Evolutionary conservation across 2,329 filamentous ascomycete species (phyloP).

Genomic region (Pyrenochaeta sp.): DNA sequence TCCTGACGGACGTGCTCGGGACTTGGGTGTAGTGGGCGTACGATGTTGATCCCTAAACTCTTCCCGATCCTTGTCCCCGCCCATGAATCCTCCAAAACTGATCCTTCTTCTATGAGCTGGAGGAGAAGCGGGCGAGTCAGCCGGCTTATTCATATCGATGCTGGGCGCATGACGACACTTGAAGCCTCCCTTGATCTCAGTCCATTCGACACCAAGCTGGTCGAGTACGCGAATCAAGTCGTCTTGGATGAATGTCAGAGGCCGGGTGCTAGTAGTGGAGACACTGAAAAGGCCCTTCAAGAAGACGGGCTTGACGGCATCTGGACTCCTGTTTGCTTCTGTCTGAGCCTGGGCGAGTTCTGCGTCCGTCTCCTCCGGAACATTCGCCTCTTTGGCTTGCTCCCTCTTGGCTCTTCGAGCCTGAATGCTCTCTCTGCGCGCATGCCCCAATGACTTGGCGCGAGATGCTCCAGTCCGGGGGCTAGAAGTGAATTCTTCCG

Average conservation of each 20-base stretch:
- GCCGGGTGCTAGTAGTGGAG: slow-evolving; percentile 92
- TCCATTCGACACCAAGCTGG: slow-evolving; percentile 87
- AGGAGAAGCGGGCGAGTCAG: slow-evolving; percentile 59
- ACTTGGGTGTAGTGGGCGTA: slow-evolving; percentile 58
- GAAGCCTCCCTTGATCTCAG: slow-evolving; percentile 93
- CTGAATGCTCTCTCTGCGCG: slow-evolving; percentile 90
- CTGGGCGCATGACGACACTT: slow-evolving; percentile 87
- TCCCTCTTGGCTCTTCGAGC: slow-evolving; percentile 78
- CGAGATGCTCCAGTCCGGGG: slow-evolving; percentile 55
- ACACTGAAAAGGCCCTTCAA: slow-evolving; percentile 97
- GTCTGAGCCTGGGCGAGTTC: slow-evolving; percentile 68
- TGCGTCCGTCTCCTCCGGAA: slow-evolving; percentile 89
- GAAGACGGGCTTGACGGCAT: slow-evolving; percentile 91
- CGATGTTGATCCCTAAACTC: slow-evolving; percentile 70
- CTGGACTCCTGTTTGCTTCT: slow-evolving; percentile 66
- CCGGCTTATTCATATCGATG: slow-evolving; percentile 80
- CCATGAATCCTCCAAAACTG: slow-evolving; percentile 77
- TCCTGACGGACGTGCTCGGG: slow-evolving; percentile 53
- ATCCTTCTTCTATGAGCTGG: slow-evolving; percentile 75
- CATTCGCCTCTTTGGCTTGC: slow-evolving; percentile 74
- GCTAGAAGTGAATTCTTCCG: slow-evolving; percentile 55
- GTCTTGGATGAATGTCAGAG: slow-evolving; percentile 80
- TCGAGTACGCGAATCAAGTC: slow-evolving; percentile 91
- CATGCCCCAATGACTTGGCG: slow-evolving; percentile 88
- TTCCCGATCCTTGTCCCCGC: slow-evolving; percentile 65